Evolutionary conservation across 495 filamentous ascomycete genomes (phyloP).

Genomic region (Endocarpon pusillum): DNA sequence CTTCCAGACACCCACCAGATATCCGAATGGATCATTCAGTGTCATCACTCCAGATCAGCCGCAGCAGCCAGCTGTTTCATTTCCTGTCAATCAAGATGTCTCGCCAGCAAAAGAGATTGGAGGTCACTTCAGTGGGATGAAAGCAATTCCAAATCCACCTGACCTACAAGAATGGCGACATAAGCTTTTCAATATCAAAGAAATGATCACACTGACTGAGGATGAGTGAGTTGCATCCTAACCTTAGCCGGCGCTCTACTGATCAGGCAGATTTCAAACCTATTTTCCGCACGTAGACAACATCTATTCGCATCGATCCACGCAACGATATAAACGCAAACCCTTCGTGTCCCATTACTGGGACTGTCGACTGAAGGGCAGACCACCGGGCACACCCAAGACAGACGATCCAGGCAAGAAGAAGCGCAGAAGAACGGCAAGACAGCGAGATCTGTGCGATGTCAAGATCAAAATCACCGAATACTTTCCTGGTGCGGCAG

Average conservation of each 20-base stretch:
- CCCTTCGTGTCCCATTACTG: conserved; percentile 77
- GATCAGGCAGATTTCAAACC: conserved; percentile 47
- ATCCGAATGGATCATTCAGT: no score
- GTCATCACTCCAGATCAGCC: no score
- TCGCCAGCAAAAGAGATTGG: conserved; percentile 19
- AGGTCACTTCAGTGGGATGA: conserved; percentile 39
- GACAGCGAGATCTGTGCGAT: conserved; percentile 68
- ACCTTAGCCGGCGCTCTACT: neutral
- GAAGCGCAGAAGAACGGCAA: conserved; percentile 65
- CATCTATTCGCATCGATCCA: conserved; percentile 80
- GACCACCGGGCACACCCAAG: conserved; percentile 69
- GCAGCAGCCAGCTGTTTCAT: no score
- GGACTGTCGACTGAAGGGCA: conserved; percentile 77
- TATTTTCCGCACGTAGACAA: conserved; percentile 90
- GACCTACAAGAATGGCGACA: conserved; percentile 57
- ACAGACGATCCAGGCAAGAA: conserved; percentile 77
- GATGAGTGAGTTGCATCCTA: conserved; percentile 43
- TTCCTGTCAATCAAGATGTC: no score
- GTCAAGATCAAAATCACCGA: conserved; percentile 90
- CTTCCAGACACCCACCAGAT: no score
- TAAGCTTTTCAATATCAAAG: conserved; percentile 61
- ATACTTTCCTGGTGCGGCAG: conserved; percentile 43
- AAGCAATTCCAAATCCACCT: conserved; percentile 47
- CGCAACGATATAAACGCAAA: conserved; percentile 70
- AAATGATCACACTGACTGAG: conserved; percentile 56